A percentile compares a stretch with the other conserved stretches of the same genome.
Conservation (phyloP, 2,329 filamentous ascomycete species). For the Nannizziopsis arthrosporioides region DNA sequence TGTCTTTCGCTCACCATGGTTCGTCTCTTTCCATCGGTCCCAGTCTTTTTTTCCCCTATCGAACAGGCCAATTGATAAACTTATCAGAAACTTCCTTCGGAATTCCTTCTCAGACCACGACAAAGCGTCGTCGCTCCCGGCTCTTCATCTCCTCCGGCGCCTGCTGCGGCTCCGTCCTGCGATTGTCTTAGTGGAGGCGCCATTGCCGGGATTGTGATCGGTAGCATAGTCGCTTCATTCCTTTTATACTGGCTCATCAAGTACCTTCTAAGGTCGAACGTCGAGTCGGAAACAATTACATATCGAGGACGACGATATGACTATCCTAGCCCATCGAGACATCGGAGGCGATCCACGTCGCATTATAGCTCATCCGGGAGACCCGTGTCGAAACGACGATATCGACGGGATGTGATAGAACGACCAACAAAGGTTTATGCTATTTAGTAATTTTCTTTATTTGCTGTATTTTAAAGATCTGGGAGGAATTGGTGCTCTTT, state of each 20-base stretch:
- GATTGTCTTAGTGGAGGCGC: slow-evolving; percentile 27
- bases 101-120: slow-evolving; percentile 16
- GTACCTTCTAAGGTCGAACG: slow-evolving; percentile 17
- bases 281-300: slow-evolving; percentile 17
- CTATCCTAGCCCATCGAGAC: slow-evolving; percentile 13
- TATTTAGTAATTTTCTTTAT: slow-evolving; percentile 5
- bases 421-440: slow-evolving; percentile 30
- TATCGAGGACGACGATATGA: slow-evolving; percentile 17
- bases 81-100: slow-evolving; percentile 14
- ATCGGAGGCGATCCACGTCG: slow-evolving; percentile 19
- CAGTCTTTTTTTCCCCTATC: too few species aligned
- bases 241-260: slow-evolving; percentile 29
- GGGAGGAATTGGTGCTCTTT: not conserved
- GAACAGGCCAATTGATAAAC: not conserved
- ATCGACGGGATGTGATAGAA: slow-evolving; percentile 22
- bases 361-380: slow-evolving; percentile 7
- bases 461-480: not conserved
- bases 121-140: slow-evolving; percentile 10
- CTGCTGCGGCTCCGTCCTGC: slow-evolving; percentile 5
- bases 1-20: too few species aligned
- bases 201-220: slow-evolving; percentile 32
- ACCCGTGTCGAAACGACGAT: slow-evolving; percentile 21
- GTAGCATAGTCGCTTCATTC: slow-evolving; percentile 29
- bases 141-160: not conserved
- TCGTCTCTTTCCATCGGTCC: too few species aligned